Evolutionary conservation across 768 basidiomycete genomes (phyloP).

Genomic region (Lentinula lateritia): DNA sequence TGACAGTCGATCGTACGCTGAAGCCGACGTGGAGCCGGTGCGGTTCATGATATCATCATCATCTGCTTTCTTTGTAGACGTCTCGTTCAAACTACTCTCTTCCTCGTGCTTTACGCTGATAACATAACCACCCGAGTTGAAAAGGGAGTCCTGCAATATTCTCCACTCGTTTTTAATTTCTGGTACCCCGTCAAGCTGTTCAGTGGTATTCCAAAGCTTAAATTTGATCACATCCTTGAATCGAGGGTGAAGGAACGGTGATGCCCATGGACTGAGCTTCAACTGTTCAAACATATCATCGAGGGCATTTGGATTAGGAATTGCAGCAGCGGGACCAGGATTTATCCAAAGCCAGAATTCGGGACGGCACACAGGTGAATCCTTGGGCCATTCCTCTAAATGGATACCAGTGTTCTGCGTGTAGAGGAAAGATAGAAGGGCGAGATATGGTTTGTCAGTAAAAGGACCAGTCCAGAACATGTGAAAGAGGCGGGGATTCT

Average conservation of each 20-base stretch:
- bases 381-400: constrained; percentile 32
- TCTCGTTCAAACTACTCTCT: constrained; percentile 27
- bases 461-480: constrained; percentile 98
- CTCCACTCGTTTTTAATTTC: constrained; percentile 92
- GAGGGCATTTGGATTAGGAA: constrained; percentile 74
- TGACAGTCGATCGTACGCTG: constrained; percentile 84
- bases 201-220: constrained; percentile 95
- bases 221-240: constrained; percentile 89
- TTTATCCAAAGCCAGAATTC: constrained; percentile 98
- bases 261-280: constrained; percentile 81
- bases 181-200: constrained; percentile 82
- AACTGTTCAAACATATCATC: constrained; percentile 80
- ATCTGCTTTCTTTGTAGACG: constrained; percentile 39
- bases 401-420: constrained; percentile 88
- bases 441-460: constrained; percentile 95
- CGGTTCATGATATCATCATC: constrained; percentile 62
- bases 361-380: constrained; percentile 65
- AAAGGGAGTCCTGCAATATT: constrained; percentile 60
- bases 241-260: constrained; percentile 84
- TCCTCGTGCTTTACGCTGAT: constrained; percentile 48
- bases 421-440: constrained; percentile 86
- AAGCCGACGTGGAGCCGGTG: constrained; percentile 82
- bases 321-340: constrained; percentile 81
- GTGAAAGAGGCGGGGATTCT: constrained; percentile 83
- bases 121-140: constrained; percentile 83